phyloP scores from a whole-genome alignment of 768 basidiomycete genomes.

The Panus rudis region DNA sequence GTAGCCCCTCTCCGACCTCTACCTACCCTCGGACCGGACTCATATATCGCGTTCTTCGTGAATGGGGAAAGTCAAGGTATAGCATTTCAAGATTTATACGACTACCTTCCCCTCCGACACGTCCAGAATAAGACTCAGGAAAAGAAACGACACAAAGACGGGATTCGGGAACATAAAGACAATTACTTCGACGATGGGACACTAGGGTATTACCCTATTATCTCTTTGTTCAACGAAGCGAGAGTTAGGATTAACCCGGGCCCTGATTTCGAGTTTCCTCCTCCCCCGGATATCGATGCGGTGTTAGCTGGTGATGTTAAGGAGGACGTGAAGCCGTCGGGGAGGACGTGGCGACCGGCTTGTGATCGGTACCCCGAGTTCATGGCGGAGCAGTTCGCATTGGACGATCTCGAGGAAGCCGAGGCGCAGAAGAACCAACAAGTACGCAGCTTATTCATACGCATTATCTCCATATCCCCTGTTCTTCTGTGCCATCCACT shows the following conservation, averaged over 20 bases:
- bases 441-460: constrained; percentile 10
- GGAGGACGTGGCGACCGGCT: constrained; percentile 61
- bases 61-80: constrained; percentile 81
- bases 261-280: constrained; percentile 76
- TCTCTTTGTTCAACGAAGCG: constrained; percentile 89
- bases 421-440: constrained; percentile 36
- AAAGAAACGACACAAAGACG: constrained; percentile 57
- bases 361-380: constrained; percentile 83
- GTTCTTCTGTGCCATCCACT: neutral
- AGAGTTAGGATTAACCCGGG: constrained; percentile 83
- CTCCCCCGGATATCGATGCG: constrained; percentile 71
- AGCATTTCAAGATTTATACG: constrained; percentile 85
- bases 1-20: constrained; percentile 45
- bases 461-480: neutral
- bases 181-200: constrained; percentile 92
- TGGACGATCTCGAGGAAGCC: constrained; percentile 74
- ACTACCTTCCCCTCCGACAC: constrained; percentile 77
- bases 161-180: constrained; percentile 64
- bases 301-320: constrained; percentile 31
- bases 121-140: constrained; percentile 59
- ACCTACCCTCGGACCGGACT: constrained; percentile 55
- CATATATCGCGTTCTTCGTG: constrained; percentile 82
- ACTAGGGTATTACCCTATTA: constrained; percentile 91
- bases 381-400: constrained; percentile 71
- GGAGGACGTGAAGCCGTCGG: constrained; percentile 22